Evolutionary conservation across 1,284 basidiomycete genomes (phyloP).

Genomic region (Heterobasidion irregulare): DNA sequence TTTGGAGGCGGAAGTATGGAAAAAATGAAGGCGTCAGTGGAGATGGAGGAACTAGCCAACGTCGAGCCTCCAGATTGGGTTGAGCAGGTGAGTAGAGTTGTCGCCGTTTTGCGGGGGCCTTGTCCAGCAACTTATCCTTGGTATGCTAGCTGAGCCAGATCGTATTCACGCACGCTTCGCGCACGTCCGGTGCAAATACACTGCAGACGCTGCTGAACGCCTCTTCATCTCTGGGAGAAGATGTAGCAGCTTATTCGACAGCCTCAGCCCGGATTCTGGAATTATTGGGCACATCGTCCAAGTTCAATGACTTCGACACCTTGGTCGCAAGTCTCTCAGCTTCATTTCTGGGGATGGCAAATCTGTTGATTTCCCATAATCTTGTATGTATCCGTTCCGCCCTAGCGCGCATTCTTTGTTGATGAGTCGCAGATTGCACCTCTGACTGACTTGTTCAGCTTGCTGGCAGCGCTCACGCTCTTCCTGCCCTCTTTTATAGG

Average conservation of each 20-base stretch:
- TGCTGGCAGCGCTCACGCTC: slow-evolving; percentile 9
- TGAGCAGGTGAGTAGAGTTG: slow-evolving; percentile 36
- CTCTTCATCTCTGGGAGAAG: neutral
- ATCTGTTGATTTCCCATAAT: neutral
- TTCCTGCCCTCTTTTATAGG: slow-evolving; percentile 11
- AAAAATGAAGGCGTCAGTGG: neutral
- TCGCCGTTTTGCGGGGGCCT: neutral
- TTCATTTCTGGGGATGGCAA: slow-evolving; percentile 5
- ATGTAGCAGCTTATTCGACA: slow-evolving; percentile 1
- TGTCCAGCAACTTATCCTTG: neutral
- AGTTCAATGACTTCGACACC: neutral
- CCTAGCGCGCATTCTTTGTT: neutral
- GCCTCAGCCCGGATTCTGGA: slow-evolving; percentile 13
- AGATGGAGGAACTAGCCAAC: slow-evolving; percentile 16
- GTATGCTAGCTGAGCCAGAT: slow-evolving; percentile 43
- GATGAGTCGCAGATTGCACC: slow-evolving; percentile 5
- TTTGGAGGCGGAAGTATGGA: neutral
- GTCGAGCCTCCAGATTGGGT: slow-evolving; percentile 38
- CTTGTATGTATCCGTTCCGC: neutral
- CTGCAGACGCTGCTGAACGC: slow-evolving; percentile 44
- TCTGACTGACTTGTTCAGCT: slow-evolving; percentile 11
- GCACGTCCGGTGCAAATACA: slow-evolving; percentile 31
- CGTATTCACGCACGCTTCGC: slow-evolving; percentile 45
- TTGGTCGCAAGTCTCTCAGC: neutral
- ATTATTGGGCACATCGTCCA: slow-evolving; percentile 2